Base-by-base conservation (phyloP, 2,329 filamentous ascomycete genomes). In the Hypoxylon sp. region DNA sequence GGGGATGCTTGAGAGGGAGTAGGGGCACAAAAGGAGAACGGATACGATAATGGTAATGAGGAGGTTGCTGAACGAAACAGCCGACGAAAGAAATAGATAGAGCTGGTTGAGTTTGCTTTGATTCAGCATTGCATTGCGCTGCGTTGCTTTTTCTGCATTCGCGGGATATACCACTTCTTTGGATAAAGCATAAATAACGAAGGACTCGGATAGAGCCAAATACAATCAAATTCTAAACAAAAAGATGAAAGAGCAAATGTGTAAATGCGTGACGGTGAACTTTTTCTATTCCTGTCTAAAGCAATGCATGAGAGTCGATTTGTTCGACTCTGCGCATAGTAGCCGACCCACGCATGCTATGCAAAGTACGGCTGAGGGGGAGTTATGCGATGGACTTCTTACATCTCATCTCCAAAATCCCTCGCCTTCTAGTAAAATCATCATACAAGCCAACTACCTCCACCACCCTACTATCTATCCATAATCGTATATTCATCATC, bases 1-100 rank as follows among this genome's bases (percentile, higher is more conserved):
- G 61, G 61, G 19, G 27, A 48, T 74, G 5, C 37, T 76, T 9
- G 72, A n/a, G 11, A 60, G 58, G 47, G 32, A 70, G 39, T 61
- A 39, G 25, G 27, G 19, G 37, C 30, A 12, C 29, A n/a, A 32
- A 9, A 37, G 32, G 23, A 23, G 21, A 21, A 43, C 14, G 27
- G 29, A 34, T 39, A 29, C 25, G 39, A 5, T 30, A 7, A 16
- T 29, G 46, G 27, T 50, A 19, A 32, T 50, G n/a, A 29, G 46
- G 27, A 29, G 46, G 14, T 8, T n/a, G n/a, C n/a, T 21, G 8
- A 25, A 19, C 3, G 27, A 12, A 50, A n/a, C n/a, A n/a, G 30
- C 9, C 23, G 45, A 11, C 9, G 29, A 14, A 3, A 43, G 25
- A 29, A 37, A 32, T 9, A n/a, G n/a, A n/a, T n/a, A n/a, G 39